Base-by-base conservation (phyloP, 352 stramenopile species). In the Pythium insidiosum region DNA sequence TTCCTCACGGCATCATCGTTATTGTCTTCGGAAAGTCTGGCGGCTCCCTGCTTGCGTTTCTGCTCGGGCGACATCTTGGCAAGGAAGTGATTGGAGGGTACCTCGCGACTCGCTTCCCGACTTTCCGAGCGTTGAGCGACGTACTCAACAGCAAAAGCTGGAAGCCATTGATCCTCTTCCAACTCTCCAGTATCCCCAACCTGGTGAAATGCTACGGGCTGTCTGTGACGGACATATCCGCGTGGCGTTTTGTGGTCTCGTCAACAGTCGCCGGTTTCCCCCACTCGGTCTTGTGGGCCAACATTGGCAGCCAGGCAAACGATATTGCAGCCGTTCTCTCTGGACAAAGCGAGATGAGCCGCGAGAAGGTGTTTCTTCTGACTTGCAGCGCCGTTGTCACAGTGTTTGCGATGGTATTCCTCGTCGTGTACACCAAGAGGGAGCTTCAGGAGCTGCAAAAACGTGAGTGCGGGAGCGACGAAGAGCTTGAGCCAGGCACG, bases 151-250 rank as follows among this genome's bases (percentile, higher is more conserved):
- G 68, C 33, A 47, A 52, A 13, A 85, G 66, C 35, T 90, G 74
- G 74, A 90, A 90, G 47, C 77, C 77, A 19, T 53, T 90, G 22
- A 35, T 90, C 48, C 59, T 90, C 12, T 86, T 82, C 45, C 77
- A 90, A 48, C 39, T 90, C 37, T 84, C 77, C 20, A 86, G 72
- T 38, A 70, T 90, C 35, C 77, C 77, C 7, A 90, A 90, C 43
- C 56, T 86, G n/a, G 61, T 84, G 46, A 86, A 87, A 43, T 80
- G 71, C 53, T 90, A 88, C 60, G 81, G 52, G n/a, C 53, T 90
- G 12, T 72, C 77, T 34, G 80, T 90, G 43, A 90, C 77, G 1
- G 62, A 79, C 16, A 61, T 90, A 19, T 78, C 74, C 16, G 36
- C 63, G 16, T 42, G 44, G 33, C 61, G 74, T 6, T 90, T 90